Base-by-base conservation (phyloP, 345 rosid genomes). In the Eucalyptus tenuipes region DNA sequence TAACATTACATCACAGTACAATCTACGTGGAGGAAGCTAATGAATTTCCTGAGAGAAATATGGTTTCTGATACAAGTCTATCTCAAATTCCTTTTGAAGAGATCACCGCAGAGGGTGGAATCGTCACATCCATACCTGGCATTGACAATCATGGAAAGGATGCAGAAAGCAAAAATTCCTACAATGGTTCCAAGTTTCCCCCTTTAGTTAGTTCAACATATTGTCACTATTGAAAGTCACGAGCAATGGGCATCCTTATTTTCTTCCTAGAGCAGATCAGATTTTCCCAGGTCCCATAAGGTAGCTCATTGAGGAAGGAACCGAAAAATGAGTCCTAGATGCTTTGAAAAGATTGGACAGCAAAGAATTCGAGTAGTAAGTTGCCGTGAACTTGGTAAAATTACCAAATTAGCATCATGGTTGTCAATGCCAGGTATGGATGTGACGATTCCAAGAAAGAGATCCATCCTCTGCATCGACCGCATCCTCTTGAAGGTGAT, bases 341-440 rank as follows among this genome's bases (percentile, higher is more conserved):
- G 49, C 20, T 47, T 44, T 33, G 25, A 31, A n/a, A 24, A 68
- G 40, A 48, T 5, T 47, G 53, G 79, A 68, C 15, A 49, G 16
- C 33, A 86, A 27, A 52, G 33, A 52, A 5, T 86, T 57, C 31
- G 2, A 66, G 5, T 22, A 86, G 55, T 40, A 55, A 68, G 27
- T 75, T 71, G 79, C 18, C 22, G 1, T 13, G 29, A 68, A 40
- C 84, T 75, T 61, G 55, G 40, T 57, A 27, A 48, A 64, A 86
- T 91, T 93, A 96, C 99, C 95, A 93, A 40, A 90, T 94, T 93
- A 82, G 99, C 99, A 88, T 98, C 99, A 90, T 97, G 99, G 80
- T 91, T 95, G 89, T 95, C 91, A 18, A 98, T 96, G 92, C 94
- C 93, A 45, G 98, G 98, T 88, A 97, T 95, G 87, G 99, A 93